Conservation (phyloP, 441 rosid genomes). For the Gossypium aridum region DNA sequence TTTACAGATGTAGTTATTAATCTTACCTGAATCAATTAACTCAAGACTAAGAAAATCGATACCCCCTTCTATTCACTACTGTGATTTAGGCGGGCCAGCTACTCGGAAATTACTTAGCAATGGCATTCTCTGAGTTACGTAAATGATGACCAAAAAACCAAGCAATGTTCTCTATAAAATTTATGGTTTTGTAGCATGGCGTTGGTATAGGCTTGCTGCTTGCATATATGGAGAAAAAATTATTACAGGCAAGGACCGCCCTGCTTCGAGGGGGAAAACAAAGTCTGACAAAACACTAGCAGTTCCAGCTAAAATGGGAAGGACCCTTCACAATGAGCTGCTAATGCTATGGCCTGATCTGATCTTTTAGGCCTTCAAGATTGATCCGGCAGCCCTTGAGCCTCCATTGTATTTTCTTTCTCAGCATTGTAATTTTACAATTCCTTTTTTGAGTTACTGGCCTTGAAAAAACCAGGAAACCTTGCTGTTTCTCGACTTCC, state of each 20-base stretch:
- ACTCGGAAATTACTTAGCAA: background rate
- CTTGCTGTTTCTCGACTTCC: too few species aligned
- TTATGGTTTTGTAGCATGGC: background rate
- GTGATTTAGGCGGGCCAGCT: background rate
- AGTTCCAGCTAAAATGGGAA: slow-evolving; percentile 1
- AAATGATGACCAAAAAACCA: background rate
- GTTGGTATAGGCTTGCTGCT: background rate
- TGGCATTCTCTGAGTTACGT: background rate
- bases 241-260: background rate
- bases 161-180: background rate
- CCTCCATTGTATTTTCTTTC: background rate
- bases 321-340: background rate
- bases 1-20: too few species aligned
- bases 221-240: background rate
- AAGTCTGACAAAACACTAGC: background rate
- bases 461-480: too few species aligned
- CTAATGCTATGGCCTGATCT: background rate
- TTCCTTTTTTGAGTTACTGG: too few species aligned
- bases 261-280: background rate
- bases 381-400: background rate
- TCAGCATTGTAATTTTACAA: background rate
- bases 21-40: too few species aligned
- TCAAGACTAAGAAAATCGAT: too few species aligned
- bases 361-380: background rate
- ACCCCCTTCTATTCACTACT: background rate